Conservation (phyloP, 495 filamentous ascomycete genomes). For the Letharia columbiana region DNA sequence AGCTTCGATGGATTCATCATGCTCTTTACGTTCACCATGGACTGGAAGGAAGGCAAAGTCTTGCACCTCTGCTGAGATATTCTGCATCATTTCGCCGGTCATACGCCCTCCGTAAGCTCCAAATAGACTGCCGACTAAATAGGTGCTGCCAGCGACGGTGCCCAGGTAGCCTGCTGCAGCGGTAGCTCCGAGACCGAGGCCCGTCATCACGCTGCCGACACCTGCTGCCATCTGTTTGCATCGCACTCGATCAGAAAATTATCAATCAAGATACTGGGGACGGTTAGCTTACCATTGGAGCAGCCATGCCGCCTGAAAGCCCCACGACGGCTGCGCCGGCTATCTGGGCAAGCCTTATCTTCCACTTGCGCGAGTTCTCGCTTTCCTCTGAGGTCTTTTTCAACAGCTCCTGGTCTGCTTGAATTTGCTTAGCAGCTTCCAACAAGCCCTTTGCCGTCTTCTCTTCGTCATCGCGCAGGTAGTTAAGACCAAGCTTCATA, state of each 20-base stretch:
- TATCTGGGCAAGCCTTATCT: constrained; percentile 73
- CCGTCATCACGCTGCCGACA: constrained; percentile 73
- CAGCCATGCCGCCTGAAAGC: constrained; percentile 72
- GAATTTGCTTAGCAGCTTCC: constrained; percentile 61
- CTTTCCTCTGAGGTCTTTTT: constrained; percentile 54
- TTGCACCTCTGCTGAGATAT: constrained; percentile 74
- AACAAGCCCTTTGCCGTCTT: constrained; percentile 67
- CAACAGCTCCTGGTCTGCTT: constrained; percentile 56
- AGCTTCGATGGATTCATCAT: constrained; percentile 29
- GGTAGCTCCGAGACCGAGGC: constrained; percentile 67
- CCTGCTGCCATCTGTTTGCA: constrained; percentile 54
- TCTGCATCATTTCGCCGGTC: constrained; percentile 78
- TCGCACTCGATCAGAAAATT: background rate
- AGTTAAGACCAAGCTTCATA: constrained; percentile 52
- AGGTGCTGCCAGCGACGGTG: constrained; percentile 62
- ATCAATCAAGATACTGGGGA: no score
- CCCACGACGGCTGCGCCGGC: constrained; percentile 70
- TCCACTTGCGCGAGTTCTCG: constrained; percentile 61
- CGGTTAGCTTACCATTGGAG: constrained; percentile 45
- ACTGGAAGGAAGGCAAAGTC: constrained; percentile 86
- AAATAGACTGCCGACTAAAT: constrained; percentile 75
- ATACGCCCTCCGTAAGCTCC: constrained; percentile 82
- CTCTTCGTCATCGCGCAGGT: constrained; percentile 63
- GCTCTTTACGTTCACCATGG: constrained; percentile 36
- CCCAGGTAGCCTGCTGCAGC: constrained; percentile 75